A percentile compares a stretch with the other conserved stretches of the same genome.
Conservation (phyloP, 2,329 filamentous ascomycete genomes). For the Colletotrichum tanaceti region DNA sequence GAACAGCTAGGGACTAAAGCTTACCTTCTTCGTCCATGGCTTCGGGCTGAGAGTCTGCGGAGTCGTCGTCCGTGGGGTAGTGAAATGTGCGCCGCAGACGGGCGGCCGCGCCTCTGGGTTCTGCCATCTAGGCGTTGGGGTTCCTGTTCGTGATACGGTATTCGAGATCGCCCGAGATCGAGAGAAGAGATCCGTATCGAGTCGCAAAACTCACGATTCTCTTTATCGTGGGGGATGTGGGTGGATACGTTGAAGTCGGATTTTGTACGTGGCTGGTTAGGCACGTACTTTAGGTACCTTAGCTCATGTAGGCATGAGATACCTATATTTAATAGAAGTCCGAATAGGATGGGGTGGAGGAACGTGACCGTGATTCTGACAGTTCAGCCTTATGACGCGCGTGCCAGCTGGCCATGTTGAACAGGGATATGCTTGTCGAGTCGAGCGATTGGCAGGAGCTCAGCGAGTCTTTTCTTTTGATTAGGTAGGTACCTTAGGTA, state of each 20-base stretch:
- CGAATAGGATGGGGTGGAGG: background rate
- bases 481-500: too few relatives aligned
- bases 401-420: conserved; percentile 11
- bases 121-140: conserved; percentile 28
- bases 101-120: conserved; percentile 54
- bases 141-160: background rate
- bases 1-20: conserved; percentile 26
- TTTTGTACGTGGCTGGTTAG: background rate
- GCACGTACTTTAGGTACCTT: too few relatives aligned
- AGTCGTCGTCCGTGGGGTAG: conserved; percentile 73
- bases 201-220: background rate
- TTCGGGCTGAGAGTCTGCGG: conserved; percentile 64
- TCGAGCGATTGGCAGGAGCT: conserved; percentile 27
- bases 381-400: conserved; percentile 39
- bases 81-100: conserved; percentile 82
- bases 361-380: background rate
- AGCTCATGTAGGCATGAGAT: background rate
- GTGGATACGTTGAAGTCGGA: conserved; percentile 10
- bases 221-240: background rate
- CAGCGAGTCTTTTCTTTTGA: conserved; percentile 2
- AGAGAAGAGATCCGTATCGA: background rate
- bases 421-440: background rate
- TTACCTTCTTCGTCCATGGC: conserved; percentile 81
- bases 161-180: background rate
- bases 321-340: background rate